Base-by-base conservation (phyloP, 306 rosid genomes). In the Rosa chinensis region DNA sequence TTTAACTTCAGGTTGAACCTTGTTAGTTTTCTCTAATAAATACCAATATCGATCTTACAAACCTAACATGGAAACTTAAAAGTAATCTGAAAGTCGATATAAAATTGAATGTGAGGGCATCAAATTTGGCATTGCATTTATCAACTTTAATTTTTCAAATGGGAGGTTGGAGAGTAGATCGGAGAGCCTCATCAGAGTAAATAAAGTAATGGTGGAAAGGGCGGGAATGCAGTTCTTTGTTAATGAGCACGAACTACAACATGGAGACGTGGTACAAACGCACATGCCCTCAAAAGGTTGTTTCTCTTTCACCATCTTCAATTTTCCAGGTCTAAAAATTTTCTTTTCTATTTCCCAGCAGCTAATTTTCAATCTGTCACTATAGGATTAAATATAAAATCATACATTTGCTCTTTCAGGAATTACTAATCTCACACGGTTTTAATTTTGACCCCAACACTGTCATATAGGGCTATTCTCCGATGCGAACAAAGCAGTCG, bases 211-310 rank as follows among this genome's bases (percentile, higher is more conserved):
- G 5, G 47, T 25, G 70, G 44, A 62, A 66, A 66, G 2, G 70
- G 70, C 70, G 14, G 23, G 21, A 74, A 23, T 7, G 5, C 66
- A 40, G 56, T 14, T 40, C 17, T 25, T 1, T 25, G 39, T 58
- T 59, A 21, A 42, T 4, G 53, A 42, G 70, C 70, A 35, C 79
- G 68, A 47, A 64, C 67, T n/a, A n/a, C 77, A 39, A 55, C n/a
- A 73, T 6, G 13, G 79, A 45, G 16, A 64, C 58, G 73, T 63
- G 64, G 49, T 14, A 76, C 49, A 7, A 35, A 64, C 63, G 49
- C 73, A 64, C 47, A 20, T 53, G 32, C 37, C 21, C 70, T 16
- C 71, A 8, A 58, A 13, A 14, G n/a, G 0, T 71, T 49, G 1
- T 28, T 32, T 73, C 53, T 50, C 32, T 72, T 18, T 72, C 56